Base-by-base conservation (phyloP, 441 rosid species). In the Arabidopsis lyrata region DNA sequence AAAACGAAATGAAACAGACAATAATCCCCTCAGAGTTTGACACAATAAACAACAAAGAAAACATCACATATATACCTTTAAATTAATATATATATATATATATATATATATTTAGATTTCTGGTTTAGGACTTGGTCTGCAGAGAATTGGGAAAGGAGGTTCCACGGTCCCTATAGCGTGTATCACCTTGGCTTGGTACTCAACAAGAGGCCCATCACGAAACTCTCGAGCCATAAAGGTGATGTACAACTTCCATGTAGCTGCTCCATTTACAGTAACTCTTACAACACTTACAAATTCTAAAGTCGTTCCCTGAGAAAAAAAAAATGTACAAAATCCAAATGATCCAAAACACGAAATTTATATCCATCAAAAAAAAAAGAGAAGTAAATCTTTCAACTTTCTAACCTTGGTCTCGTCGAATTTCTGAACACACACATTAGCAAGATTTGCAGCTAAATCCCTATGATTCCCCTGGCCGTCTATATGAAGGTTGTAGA, bases 91-190 rank as follows among this genome's bases (percentile, higher is more conserved):
- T 22, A 22, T 22, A 22, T 22, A 22, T 22, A 22, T 22, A 22
- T 22, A 22, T 22, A 22, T 22, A 22, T 22, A 22, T 1, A 22
- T 22, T 3, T 22, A 22, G 24, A 22, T 22, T 22, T 22, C 24
- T 22, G 24, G 24, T 22, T 22, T 22, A 22, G 24, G 24, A 22
- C 24, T 1, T 22, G 57, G 57, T 45, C 66, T 35, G 65, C 73
- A 69, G 74, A 70, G 58, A n/a, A 70, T 58, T 4, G 74, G 66
- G 38, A 70, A n/a, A 1, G 66, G 49, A 22, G 66, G 58, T 10
- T 6, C 12, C 66, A 22, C 24, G 5, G 4, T 2, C 47, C 6
- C 5, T 14, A 42, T 4, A 47, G 39, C 10, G 8, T 11, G 35
- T 22, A 22, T 22, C 24, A 47, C 66, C 57, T 70, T 59, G 9